Percentiles rank a stretch among this genome's conserved stretches.
Evolutionary conservation across 805 yeast species (phyloP).

Genomic region (Ogataea neopini): DNA sequence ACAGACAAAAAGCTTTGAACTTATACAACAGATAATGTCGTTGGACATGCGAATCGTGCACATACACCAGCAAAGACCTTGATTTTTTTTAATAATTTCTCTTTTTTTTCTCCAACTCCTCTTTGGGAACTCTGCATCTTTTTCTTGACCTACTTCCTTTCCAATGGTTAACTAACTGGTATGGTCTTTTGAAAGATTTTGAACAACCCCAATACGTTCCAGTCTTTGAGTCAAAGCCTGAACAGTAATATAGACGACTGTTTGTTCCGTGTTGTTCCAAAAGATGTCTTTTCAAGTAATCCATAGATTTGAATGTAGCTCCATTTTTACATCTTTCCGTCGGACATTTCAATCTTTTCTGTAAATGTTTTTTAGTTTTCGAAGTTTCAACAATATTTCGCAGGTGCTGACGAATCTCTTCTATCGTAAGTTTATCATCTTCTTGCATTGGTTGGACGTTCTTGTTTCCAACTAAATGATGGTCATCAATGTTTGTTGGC

Average conservation of each 20-base stretch:
- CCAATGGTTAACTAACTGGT: slow-evolving; percentile 14
- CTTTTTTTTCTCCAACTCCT: slow-evolving; percentile 7
- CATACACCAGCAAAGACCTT: background rate
- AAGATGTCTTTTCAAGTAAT: slow-evolving; percentile 12
- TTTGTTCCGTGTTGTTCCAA: slow-evolving; percentile 12
- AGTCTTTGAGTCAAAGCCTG: slow-evolving; percentile 7
- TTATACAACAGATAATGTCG: background rate
- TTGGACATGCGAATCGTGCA: background rate
- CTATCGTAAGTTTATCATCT: slow-evolving; percentile 5
- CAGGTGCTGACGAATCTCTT: slow-evolving; percentile 6
- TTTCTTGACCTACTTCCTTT: slow-evolving; percentile 12
- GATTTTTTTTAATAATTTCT: background rate
- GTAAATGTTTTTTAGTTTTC: slow-evolving; percentile 2
- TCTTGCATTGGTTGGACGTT: background rate
- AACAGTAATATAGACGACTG: slow-evolving; percentile 6
- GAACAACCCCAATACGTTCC: slow-evolving; percentile 13
- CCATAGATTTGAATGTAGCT: slow-evolving; percentile 9
- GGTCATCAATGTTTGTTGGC: background rate
- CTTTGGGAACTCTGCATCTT: slow-evolving; percentile 10
- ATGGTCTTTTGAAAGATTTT: slow-evolving; percentile 12
- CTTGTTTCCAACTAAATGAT: background rate
- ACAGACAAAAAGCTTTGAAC: background rate
- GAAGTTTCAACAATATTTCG: background rate
- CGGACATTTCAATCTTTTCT: slow-evolving; percentile 9
- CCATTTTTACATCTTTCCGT: slow-evolving; percentile 9